phyloP scores from a whole-genome alignment of 495 filamentous ascomycete species.

The Chlorociboria aeruginascens region DNA sequence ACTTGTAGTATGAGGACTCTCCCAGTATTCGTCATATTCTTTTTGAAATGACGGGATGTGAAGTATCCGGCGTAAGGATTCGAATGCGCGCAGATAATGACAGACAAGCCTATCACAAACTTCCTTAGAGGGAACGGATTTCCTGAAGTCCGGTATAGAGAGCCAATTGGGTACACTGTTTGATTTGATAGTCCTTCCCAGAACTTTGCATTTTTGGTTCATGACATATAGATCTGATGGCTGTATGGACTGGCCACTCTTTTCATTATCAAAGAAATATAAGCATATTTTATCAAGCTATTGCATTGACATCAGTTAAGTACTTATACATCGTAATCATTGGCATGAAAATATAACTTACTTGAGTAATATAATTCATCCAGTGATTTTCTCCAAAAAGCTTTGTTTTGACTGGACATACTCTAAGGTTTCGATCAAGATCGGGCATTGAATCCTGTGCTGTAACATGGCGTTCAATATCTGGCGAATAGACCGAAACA shows the following conservation, averaged over 20 bases:
- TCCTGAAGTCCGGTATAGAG: constrained; percentile 5
- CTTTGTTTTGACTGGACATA: constrained; percentile 25
- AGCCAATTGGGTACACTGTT: constrained; percentile 12
- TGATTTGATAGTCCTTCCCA: constrained; percentile 17
- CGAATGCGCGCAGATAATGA: constrained; percentile 32
- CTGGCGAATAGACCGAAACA: too few relatives aligned
- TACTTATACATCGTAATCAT: too few relatives aligned
- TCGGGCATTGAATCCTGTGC: too few relatives aligned
- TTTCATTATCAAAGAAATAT: background rate
- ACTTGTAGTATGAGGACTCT: constrained; percentile 13
- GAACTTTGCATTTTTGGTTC: constrained; percentile 13
- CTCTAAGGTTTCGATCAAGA: too few relatives aligned
- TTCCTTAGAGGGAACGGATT: constrained; percentile 30
- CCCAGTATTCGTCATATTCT: constrained; percentile 31
- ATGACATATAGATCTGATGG: constrained; percentile 8
- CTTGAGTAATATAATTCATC: constrained; percentile 36
- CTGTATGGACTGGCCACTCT: background rate
- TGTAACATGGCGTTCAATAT: too few relatives aligned
- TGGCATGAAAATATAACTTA: constrained; percentile 13
- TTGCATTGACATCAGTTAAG: too few relatives aligned
- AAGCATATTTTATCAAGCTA: too few relatives aligned
- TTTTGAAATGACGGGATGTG: constrained; percentile 42
- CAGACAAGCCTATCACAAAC: constrained; percentile 34
- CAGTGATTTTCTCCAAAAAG: constrained; percentile 43
- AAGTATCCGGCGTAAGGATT: constrained; percentile 38